Percentiles rank a stretch among this genome's conserved stretches.
phyloP scores from a whole-genome alignment of 805 yeast genomes.

The Yamadazyma sp. region DNA sequence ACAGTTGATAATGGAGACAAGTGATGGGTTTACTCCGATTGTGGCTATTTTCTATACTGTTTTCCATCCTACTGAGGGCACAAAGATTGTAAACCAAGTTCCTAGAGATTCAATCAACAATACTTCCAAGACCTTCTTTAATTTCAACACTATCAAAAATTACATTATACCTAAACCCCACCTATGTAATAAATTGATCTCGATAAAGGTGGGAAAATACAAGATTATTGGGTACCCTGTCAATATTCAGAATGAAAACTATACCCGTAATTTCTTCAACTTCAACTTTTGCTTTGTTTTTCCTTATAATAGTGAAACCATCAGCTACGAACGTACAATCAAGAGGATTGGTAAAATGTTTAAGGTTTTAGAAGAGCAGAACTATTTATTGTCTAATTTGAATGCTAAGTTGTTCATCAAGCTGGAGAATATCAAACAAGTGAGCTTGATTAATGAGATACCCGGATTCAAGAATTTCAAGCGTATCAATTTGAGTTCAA shows the following conservation, averaged over 20 bases:
- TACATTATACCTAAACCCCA: conserved; percentile 93
- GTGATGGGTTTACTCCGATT: conserved; percentile 82
- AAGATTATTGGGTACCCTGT: conserved; percentile 89
- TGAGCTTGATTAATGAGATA: conserved; percentile 15
- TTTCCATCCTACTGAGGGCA: conserved; percentile 94
- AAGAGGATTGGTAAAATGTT: conserved; percentile 86
- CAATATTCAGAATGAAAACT: conserved; percentile 66
- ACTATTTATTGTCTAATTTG: conserved; percentile 62
- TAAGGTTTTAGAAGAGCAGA: conserved; percentile 86
- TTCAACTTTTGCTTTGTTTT: conserved; percentile 94
- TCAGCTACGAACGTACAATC: conserved; percentile 85
- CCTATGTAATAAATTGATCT: conserved; percentile 77
- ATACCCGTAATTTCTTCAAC: conserved; percentile 87
- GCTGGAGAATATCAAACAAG: conserved; percentile 14
- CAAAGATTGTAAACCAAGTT: conserved; percentile 86
- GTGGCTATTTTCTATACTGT: conserved; percentile 85
- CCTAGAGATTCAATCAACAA: conserved; percentile 69
- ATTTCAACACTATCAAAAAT: conserved; percentile 84
- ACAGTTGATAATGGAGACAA: conserved; percentile 14
- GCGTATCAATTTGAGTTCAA: conserved; percentile 38
- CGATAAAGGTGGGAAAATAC: conserved; percentile 68
- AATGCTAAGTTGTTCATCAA: conserved; percentile 44
- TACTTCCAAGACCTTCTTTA: conserved; percentile 42
- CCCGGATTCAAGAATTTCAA: conserved; percentile 39
- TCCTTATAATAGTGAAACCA: conserved; percentile 73